These are phyloP conservation scores for Omphalotus olearius DNA, from an alignment of 1,284 basidiomycete species.

Conservation along the genomic window DNA sequence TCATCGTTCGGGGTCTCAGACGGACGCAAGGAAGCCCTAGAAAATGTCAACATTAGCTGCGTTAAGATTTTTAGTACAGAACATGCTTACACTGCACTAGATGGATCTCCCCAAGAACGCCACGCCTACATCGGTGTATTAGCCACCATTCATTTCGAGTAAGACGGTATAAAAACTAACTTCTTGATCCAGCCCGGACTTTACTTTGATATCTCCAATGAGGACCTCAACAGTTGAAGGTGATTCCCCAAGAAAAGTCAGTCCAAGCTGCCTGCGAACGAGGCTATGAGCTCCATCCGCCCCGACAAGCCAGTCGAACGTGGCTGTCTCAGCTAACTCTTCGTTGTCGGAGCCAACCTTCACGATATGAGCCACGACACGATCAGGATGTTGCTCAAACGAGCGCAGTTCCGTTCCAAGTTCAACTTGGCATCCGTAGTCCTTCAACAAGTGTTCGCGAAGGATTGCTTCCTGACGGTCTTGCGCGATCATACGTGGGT, in stretches of 20 bases:
- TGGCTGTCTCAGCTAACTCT: slow-evolving; percentile 20
- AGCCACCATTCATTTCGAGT: slow-evolving; percentile 22
- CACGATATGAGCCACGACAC: slow-evolving; percentile 7
- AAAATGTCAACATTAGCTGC: slow-evolving; percentile 22
- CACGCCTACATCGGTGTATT: slow-evolving; percentile 21
- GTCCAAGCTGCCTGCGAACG: slow-evolving; percentile 25
- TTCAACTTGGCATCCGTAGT: slow-evolving; percentile 4
- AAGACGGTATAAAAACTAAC: background rate
- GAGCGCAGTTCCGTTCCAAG: slow-evolving; percentile 6
- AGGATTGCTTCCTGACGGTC: slow-evolving; percentile 6
- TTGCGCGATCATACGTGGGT: slow-evolving; percentile 1
- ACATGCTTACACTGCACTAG: slow-evolving; percentile 24
- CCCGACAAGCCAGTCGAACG: slow-evolving; percentile 35
- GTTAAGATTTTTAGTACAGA: slow-evolving; percentile 28
- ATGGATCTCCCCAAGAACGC: slow-evolving; percentile 29
- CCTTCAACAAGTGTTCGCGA: background rate
- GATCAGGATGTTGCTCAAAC: slow-evolving; percentile 8
- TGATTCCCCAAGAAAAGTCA: slow-evolving; percentile 29
- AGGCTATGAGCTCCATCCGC: slow-evolving; percentile 36
- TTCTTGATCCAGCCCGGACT: slow-evolving; percentile 27
- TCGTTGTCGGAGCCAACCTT: slow-evolving; percentile 9
- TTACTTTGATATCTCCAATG: slow-evolving; percentile 24
- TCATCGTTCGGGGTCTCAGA: slow-evolving; percentile 23
- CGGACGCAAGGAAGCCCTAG: slow-evolving; percentile 30
- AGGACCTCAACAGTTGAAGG: slow-evolving; percentile 17